These are phyloP conservation scores for Xylaria sp. DNA, from an alignment of 495 filamentous ascomycete species.

Conservation along the genomic window DNA sequence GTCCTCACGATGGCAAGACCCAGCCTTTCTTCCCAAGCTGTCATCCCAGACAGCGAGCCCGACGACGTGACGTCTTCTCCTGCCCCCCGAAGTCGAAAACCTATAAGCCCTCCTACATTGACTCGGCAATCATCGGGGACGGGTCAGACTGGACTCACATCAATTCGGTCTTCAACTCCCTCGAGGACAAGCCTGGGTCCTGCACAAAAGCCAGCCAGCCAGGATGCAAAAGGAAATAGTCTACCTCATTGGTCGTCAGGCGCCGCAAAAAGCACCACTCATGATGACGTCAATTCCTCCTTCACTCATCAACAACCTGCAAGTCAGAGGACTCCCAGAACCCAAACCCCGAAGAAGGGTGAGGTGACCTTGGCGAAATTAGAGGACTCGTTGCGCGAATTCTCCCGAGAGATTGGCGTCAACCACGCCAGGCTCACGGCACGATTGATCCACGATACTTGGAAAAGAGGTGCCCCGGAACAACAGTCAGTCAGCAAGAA, in stretches of 20 bases:
- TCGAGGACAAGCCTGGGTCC: background rate
- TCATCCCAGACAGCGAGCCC: conserved; percentile 26
- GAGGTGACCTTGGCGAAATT: conserved; percentile 48
- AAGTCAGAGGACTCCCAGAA: conserved; percentile 37
- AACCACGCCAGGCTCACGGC: conserved; percentile 48
- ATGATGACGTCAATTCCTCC: background rate
- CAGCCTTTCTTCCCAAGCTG: background rate
- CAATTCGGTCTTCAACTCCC: conserved; percentile 32
- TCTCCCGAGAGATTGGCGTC: conserved; percentile 41
- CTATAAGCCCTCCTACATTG: conserved; percentile 18
- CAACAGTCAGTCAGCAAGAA: conserved; percentile 45
- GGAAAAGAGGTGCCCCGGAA: conserved; percentile 45
- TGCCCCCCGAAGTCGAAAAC: conserved; percentile 26
- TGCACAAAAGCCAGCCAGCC: background rate
- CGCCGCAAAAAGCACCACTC: conserved; percentile 1
- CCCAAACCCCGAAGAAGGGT: conserved; percentile 43
- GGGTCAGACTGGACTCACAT: conserved; percentile 19
- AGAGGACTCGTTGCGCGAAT: conserved; percentile 38
- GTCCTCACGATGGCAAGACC: conserved; percentile 20
- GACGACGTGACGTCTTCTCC: conserved; percentile 13
- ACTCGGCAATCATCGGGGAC: conserved; percentile 27
- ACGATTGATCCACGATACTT: conserved; percentile 48
- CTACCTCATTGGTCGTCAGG: background rate
- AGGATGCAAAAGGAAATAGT: conserved; percentile 7
- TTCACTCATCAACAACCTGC: background rate